Percentiles rank a stretch among this genome's conserved stretches.
These are phyloP conservation scores for Heritiera littoralis DNA, from an alignment of 345 rosid genomes.

Conservation along the genomic window DNA sequence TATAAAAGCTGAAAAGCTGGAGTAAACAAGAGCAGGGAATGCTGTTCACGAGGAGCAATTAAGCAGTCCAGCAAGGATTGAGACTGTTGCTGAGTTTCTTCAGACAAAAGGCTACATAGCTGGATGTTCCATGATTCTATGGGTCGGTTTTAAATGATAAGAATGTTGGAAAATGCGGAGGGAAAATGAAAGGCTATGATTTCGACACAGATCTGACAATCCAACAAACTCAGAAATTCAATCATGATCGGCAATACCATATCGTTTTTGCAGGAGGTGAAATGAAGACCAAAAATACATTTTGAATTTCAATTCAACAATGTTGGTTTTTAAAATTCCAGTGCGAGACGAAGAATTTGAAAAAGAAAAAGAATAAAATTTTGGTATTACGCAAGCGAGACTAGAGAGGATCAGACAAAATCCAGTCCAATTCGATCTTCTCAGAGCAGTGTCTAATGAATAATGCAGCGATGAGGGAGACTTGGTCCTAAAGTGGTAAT, in stretches of 20 bases:
- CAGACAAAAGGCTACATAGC: slow-evolving; percentile 13
- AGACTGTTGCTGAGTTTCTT: slow-evolving; percentile 7
- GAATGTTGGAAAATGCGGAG: background rate
- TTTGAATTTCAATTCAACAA: background rate
- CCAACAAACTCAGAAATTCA: background rate
- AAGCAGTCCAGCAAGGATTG: slow-evolving; percentile 28
- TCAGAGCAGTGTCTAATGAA: no score
- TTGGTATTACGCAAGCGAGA: background rate
- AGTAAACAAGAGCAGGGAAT: background rate
- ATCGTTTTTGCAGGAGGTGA: background rate
- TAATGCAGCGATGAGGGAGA: background rate
- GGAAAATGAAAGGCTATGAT: background rate
- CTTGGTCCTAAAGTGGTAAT: background rate
- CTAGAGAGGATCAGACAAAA: background rate
- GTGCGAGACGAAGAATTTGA: background rate
- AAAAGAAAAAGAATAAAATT: background rate
- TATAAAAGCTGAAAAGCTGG: slow-evolving; percentile 3
- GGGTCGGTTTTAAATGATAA: slow-evolving; percentile 13
- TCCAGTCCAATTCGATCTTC: background rate
- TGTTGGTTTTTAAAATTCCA: background rate
- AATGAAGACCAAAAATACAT: background rate
- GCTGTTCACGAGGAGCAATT: background rate
- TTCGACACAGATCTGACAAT: background rate
- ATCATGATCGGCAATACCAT: slow-evolving; percentile 8
- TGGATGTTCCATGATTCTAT: background rate